These are phyloP conservation scores for Inga laurina DNA, from an alignment of 306 rosid species.

Conservation along the genomic window DNA sequence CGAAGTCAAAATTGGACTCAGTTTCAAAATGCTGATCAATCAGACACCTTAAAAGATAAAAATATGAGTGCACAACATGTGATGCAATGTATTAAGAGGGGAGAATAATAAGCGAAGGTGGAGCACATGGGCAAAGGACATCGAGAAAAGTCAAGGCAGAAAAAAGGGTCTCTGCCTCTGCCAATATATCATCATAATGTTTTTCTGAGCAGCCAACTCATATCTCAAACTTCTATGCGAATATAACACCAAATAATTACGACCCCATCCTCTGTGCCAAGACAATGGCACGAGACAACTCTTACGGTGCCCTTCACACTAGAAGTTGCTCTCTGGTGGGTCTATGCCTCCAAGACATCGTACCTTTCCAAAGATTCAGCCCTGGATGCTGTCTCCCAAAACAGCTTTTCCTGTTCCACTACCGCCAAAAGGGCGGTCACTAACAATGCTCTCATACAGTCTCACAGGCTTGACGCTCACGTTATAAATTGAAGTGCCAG, in stretches of 20 bases:
- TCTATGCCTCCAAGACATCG: slow-evolving; percentile 36
- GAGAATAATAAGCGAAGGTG: slow-evolving; percentile 35
- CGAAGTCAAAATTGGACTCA: not conserved
- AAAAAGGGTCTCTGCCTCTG: slow-evolving; percentile 16
- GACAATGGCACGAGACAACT: slow-evolving; percentile 47
- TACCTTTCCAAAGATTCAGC: slow-evolving; percentile 52
- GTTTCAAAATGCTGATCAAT: not conserved
- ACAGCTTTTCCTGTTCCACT: slow-evolving; percentile 38
- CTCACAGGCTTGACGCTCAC: not conserved
- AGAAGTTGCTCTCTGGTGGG: slow-evolving; percentile 46
- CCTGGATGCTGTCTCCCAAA: slow-evolving; percentile 52
- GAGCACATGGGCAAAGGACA: slow-evolving; percentile 55
- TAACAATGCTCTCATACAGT: not conserved
- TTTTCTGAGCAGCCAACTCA: slow-evolving; percentile 33
- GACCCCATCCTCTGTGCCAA: slow-evolving; percentile 6
- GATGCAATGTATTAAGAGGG: slow-evolving; percentile 24
- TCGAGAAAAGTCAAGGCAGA: slow-evolving; percentile 42
- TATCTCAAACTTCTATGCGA: slow-evolving; percentile 28
- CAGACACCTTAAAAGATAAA: slow-evolving; percentile 21
- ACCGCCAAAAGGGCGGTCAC: slow-evolving; percentile 16
- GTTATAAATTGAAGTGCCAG: slow-evolving; percentile 34
- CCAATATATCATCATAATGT: slow-evolving; percentile 29
- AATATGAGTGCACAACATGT: not conserved
- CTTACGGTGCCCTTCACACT: slow-evolving; percentile 35
- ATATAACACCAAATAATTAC: slow-evolving; percentile 29